These are phyloP conservation scores for Teratosphaeria viscida DNA, from an alignment of 2,329 filamentous ascomycete species.

Conservation along the genomic window DNA sequence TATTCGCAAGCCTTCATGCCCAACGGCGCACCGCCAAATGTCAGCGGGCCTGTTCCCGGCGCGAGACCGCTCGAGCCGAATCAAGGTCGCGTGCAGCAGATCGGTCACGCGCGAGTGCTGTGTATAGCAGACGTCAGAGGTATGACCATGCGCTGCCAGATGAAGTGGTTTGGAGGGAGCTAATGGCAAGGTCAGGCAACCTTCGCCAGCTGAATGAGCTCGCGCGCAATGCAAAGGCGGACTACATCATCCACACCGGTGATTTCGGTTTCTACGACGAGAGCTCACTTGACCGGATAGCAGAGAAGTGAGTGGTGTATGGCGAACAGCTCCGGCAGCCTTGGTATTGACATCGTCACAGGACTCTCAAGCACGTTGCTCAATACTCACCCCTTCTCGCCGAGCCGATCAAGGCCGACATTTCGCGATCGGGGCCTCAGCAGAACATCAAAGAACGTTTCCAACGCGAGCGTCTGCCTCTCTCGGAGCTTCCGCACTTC, in stretches of 20 bases:
- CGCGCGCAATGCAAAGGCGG: conserved; percentile 84
- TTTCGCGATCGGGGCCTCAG: conserved; percentile 57
- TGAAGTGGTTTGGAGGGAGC: conserved; percentile 2
- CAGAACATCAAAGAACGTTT: conserved; percentile 73
- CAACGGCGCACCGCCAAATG: conserved; percentile 31
- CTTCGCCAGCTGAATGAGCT: conserved; percentile 91
- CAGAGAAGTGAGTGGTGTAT: conserved; percentile 68
- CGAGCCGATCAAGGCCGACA: conserved; percentile 58
- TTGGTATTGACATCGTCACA: conserved; percentile 26
- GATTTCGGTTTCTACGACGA: conserved; percentile 99
- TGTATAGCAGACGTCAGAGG: conserved; percentile 45
- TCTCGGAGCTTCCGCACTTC: conserved; percentile 86
- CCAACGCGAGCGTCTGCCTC: conserved; percentile 66
- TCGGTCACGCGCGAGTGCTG: conserved; percentile 38
- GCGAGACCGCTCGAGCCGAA: conserved; percentile 41
- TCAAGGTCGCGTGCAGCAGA: conserved; percentile 42
- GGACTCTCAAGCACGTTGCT: conserved; percentile 93
- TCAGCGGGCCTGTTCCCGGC: conserved; percentile 27
- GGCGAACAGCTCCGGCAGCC: not conserved
- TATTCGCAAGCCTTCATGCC: conserved; percentile 38
- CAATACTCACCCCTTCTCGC: conserved; percentile 93
- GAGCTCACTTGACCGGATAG: conserved; percentile 88
- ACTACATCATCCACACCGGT: conserved; percentile 96
- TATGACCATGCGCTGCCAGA: conserved; percentile 17
- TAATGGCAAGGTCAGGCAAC: conserved; percentile 55